phyloP scores from a whole-genome alignment of 257 asterid species.

The Nicotiana benthamiana region DNA sequence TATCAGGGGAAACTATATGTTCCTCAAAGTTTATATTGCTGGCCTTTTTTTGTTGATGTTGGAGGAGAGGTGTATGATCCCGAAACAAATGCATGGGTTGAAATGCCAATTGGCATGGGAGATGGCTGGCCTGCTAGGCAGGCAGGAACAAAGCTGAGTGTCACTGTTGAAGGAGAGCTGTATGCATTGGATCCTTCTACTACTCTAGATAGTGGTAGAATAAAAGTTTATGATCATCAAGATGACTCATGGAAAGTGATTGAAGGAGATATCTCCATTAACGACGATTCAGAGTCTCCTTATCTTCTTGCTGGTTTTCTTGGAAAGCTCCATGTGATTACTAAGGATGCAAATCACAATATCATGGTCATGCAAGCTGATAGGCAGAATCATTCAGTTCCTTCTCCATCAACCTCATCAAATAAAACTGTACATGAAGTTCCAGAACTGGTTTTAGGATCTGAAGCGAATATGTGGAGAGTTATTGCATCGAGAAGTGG shows the following conservation, averaged over 20 bases:
- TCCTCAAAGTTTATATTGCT: slow-evolving; percentile 85
- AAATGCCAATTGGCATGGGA: slow-evolving; percentile 93
- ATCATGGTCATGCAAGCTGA: slow-evolving; percentile 64
- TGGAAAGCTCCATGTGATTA: slow-evolving; percentile 72
- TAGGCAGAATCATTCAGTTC: slow-evolving; percentile 27
- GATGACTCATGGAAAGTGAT: slow-evolving; percentile 77
- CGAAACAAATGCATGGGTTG: slow-evolving; percentile 69
- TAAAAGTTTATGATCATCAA: slow-evolving; percentile 72
- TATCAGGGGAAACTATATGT: slow-evolving; percentile 78
- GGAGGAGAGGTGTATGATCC: slow-evolving; percentile 97
- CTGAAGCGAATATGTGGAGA: slow-evolving; percentile 56
- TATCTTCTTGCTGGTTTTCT: slow-evolving; percentile 70
- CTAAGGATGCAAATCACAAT: slow-evolving; percentile 57
- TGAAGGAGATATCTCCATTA: slow-evolving; percentile 74
- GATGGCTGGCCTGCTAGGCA: slow-evolving; percentile 98
- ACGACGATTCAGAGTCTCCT: slow-evolving; percentile 67
- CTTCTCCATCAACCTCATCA: slow-evolving; percentile 33
- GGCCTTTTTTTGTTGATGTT: slow-evolving; percentile 93
- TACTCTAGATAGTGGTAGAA: slow-evolving; percentile 64
- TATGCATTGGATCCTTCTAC: slow-evolving; percentile 81
- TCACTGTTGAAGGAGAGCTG: slow-evolving; percentile 67
- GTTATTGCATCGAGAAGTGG: slow-evolving; percentile 42
- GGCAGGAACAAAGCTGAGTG: slow-evolving; percentile 83
- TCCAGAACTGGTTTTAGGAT: slow-evolving; percentile 30
- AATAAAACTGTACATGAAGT: slow-evolving; percentile 29